These are phyloP conservation scores for Lactarius sp. DNA, from an alignment of 768 basidiomycete species.

Conservation along the genomic window DNA sequence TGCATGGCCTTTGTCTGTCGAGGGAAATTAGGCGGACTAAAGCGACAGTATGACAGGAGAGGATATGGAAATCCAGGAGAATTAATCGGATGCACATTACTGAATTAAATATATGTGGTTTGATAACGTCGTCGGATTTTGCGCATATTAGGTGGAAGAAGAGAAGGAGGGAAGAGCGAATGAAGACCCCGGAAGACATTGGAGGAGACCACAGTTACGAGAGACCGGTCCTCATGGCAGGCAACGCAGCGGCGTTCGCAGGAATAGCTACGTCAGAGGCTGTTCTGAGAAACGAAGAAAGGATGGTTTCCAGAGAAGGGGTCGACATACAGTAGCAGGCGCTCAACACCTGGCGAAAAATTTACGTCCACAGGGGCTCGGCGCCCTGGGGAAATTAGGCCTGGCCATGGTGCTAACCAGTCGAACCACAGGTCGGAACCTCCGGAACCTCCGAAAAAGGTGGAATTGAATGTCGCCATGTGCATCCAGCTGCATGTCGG, in stretches of 20 bases:
- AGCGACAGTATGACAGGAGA: background rate
- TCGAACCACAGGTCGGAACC: background rate
- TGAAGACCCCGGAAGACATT: constrained; percentile 16
- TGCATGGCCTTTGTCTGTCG: background rate
- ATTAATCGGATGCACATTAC: background rate
- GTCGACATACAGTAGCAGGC: background rate
- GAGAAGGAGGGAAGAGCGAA: background rate
- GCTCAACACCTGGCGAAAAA: constrained; percentile 8
- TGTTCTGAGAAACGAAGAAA: constrained; percentile 8
- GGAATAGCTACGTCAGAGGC: constrained; percentile 20
- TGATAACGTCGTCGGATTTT: constrained; percentile 15
- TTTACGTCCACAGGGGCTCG: constrained; percentile 16
- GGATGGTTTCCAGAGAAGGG: constrained; percentile 3
- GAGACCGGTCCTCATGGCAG: constrained; percentile 9
- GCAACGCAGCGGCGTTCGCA: constrained; percentile 11
- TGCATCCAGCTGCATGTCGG: background rate
- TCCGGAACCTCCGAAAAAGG: background rate
- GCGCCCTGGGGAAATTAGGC: constrained; percentile 21
- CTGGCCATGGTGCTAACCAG: constrained; percentile 1
- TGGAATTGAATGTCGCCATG: background rate
- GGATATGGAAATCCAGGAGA: constrained; percentile 7
- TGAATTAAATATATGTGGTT: constrained; percentile 2
- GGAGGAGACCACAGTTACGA: constrained; percentile 8
- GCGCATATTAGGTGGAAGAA: constrained; percentile 5
- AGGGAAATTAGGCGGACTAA: constrained; percentile 4